Conservation (phyloP, 768 basidiomycete genomes). For the Termitomyces sp. region DNA sequence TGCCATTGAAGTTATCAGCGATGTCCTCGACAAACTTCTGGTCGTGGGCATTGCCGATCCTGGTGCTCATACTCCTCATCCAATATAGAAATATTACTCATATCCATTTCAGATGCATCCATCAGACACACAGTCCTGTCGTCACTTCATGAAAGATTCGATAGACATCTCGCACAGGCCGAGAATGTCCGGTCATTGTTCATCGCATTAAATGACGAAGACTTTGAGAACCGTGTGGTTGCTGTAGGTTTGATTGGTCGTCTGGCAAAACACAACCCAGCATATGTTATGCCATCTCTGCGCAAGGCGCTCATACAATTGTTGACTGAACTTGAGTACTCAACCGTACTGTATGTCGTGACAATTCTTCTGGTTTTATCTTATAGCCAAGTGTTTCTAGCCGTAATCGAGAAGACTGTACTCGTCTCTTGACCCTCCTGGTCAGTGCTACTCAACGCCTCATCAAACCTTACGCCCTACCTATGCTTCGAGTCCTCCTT, state of each 20-base stretch:
- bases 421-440: conserved; percentile 81
- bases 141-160: conserved; percentile 88
- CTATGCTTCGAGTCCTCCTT: conserved; percentile 89
- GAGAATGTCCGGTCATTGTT: conserved; percentile 98
- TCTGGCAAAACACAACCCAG: conserved; percentile 91
- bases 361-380: neutral
- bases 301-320: conserved; percentile 94
- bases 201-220: conserved; percentile 95
- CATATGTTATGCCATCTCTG: conserved; percentile 97
- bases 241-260: conserved; percentile 90
- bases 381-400: conserved; percentile 26
- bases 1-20: conserved; percentile 94
- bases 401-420: conserved; percentile 87
- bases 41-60: conserved; percentile 96
- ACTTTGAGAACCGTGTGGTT: conserved; percentile 88
- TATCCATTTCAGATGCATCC: conserved; percentile 47
- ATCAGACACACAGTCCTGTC: conserved; percentile 86
- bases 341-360: conserved; percentile 61
- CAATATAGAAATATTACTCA: conserved; percentile 6
- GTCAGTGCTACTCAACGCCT: conserved; percentile 89
- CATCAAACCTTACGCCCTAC: conserved; percentile 92
- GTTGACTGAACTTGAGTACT: conserved; percentile 94
- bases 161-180: conserved; percentile 94
- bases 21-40: conserved; percentile 93
- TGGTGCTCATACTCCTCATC: conserved; percentile 38